Percentiles rank a stretch among this genome's conserved stretches.
Conservation (phyloP, 2,329 filamentous ascomycete genomes). For the Emergomyces africanus region DNA sequence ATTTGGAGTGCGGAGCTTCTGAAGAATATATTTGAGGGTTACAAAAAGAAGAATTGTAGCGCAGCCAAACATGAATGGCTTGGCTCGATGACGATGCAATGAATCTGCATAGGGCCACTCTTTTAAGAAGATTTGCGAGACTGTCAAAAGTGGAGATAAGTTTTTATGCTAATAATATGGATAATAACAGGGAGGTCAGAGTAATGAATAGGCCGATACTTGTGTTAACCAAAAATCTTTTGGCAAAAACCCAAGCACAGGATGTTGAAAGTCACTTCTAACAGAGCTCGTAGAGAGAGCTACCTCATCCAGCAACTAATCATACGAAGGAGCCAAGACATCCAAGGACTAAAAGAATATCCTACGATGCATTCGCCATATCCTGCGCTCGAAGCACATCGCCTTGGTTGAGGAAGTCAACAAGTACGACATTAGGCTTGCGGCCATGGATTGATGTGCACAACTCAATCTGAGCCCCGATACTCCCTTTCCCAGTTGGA, state of each 20-base stretch:
- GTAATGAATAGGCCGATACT: background rate
- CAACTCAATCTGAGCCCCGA: slow-evolving; percentile 28
- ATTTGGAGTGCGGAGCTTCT: background rate
- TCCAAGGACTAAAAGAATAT: background rate
- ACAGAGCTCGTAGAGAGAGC: background rate
- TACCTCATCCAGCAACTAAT: background rate
- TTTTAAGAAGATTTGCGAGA: background rate
- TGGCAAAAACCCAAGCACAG: background rate
- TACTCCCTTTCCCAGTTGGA: slow-evolving; percentile 29
- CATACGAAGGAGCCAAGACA: background rate
- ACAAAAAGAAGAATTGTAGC: background rate
- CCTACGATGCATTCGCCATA: slow-evolving; percentile 26
- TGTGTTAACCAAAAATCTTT: background rate
- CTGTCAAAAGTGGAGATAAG: background rate
- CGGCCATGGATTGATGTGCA: slow-evolving; percentile 28
- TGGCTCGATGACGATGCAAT: background rate
- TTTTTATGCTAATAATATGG: background rate
- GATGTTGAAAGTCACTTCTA: background rate
- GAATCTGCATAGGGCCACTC: background rate
- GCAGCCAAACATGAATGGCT: background rate
- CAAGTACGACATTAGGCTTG: slow-evolving; percentile 31
- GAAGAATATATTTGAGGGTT: background rate
- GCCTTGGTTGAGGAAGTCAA: slow-evolving; percentile 35
- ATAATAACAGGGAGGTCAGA: background rate
- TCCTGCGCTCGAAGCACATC: slow-evolving; percentile 30